Conservation (phyloP, 148 eudicot species). For the Diospyros lotus region DNA sequence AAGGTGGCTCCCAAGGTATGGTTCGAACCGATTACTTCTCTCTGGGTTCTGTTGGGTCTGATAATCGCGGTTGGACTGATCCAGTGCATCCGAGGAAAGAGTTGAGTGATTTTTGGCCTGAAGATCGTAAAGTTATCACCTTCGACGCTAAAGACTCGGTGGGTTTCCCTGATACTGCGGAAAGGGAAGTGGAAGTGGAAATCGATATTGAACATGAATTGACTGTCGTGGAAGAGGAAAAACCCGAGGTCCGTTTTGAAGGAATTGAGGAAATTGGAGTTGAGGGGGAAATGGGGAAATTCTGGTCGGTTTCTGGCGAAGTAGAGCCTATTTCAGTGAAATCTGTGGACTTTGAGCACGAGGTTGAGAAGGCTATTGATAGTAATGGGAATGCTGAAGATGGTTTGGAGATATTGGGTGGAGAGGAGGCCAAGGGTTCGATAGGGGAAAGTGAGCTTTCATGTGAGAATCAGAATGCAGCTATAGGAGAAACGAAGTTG, state of each 20-base stretch:
- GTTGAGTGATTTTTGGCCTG: slow-evolving; percentile 40
- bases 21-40: slow-evolving; percentile 69
- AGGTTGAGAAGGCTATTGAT: slow-evolving; percentile 9
- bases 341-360: slow-evolving; percentile 11
- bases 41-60: slow-evolving; percentile 32
- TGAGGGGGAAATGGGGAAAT: slow-evolving; percentile 4
- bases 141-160: slow-evolving; percentile 19
- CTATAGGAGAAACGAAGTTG: slow-evolving; percentile 7
- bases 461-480: neutral
- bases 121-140: slow-evolving; percentile 39
- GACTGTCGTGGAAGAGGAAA: slow-evolving; percentile 16
- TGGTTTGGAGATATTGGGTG: slow-evolving; percentile 12
- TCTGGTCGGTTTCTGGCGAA: slow-evolving; percentile 19
- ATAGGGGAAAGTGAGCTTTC: neutral
- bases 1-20: slow-evolving; percentile 29
- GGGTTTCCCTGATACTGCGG: neutral
- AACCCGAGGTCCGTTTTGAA: slow-evolving; percentile 8
- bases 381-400: neutral
- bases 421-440: slow-evolving; percentile 1
- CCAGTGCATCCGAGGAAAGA: slow-evolving; percentile 29
- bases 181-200: no score
- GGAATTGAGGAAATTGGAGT: slow-evolving; percentile 1
- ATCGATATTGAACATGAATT: slow-evolving; percentile 21
- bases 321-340: neutral
- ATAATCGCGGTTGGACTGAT: slow-evolving; percentile 77